Conservation (phyloP, 805 yeast species). For the Cyberlindnera mississippiensis region DNA sequence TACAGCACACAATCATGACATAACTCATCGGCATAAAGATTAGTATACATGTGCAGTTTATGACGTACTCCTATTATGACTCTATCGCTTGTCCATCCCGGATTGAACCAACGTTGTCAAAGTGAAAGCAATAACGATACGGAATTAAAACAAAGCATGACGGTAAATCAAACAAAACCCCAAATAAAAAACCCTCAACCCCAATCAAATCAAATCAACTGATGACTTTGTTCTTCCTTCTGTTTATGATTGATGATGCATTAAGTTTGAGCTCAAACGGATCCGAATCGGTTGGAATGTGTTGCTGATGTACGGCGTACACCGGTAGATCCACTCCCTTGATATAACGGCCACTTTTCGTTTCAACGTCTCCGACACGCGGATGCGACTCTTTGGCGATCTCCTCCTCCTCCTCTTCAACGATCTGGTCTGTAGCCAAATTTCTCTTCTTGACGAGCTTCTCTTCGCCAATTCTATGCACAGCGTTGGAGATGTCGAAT, state of each 20-base stretch:
- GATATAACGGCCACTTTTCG: conserved; percentile 19
- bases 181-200: no score
- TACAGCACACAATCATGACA: background rate
- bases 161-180: no score
- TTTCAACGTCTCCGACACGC: conserved; percentile 17
- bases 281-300: conserved; percentile 15
- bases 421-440: conserved; percentile 8
- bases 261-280: conserved; percentile 35
- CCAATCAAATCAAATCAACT: background rate
- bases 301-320: conserved; percentile 12
- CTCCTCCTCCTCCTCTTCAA: conserved; percentile 28
- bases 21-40: background rate
- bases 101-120: no score
- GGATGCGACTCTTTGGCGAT: conserved; percentile 10
- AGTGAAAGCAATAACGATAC: no score
- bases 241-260: conserved; percentile 37
- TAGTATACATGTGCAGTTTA: background rate
- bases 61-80: no score
- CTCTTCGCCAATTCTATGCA: conserved; percentile 50
- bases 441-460: conserved; percentile 16
- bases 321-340: conserved; percentile 13
- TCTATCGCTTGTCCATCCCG: no score
- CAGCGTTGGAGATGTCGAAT: conserved; percentile 81
- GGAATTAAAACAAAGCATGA: no score
- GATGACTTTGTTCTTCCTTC: conserved; percentile 32